phyloP scores from a whole-genome alignment of 768 basidiomycete species.

The Agaricus subrufescens region DNA sequence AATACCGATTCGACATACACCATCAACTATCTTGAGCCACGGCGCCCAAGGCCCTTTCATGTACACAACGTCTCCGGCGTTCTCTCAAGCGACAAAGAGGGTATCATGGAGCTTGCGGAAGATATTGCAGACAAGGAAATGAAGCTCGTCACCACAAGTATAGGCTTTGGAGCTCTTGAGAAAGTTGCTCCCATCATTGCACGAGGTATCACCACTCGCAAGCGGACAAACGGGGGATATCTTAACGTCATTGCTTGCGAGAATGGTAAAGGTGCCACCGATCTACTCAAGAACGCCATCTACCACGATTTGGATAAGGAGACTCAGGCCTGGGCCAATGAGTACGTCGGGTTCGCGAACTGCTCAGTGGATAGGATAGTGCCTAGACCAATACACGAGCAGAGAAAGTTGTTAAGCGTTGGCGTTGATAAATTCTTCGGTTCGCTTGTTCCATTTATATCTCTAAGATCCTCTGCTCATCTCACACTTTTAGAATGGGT shows the following conservation, averaged over 20 bases:
- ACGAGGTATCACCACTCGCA: slow-evolving; percentile 1
- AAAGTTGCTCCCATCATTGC: slow-evolving; percentile 9
- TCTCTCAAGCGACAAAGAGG: slow-evolving; percentile 4
- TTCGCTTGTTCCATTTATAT: background rate
- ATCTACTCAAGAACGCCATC: background rate
- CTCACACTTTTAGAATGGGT: background rate
- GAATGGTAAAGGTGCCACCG: slow-evolving; percentile 2
- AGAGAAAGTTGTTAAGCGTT: background rate
- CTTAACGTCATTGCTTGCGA: slow-evolving; percentile 9
- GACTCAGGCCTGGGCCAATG: slow-evolving; percentile 1
- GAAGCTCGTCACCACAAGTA: slow-evolving; percentile 8
- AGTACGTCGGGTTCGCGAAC: slow-evolving; percentile 6
- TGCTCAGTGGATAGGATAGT: slow-evolving; percentile 9
- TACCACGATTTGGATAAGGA: slow-evolving; percentile 5
- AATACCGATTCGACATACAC: slow-evolving; percentile 1
- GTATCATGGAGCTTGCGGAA: slow-evolving; percentile 4
- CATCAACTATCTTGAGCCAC: slow-evolving; percentile 6
- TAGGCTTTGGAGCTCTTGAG: slow-evolving; percentile 3
- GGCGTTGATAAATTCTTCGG: slow-evolving; percentile 9
- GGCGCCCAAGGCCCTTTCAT: slow-evolving; percentile 4
- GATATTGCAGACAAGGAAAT: slow-evolving; percentile 9
- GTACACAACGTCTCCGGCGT: slow-evolving; percentile 6
- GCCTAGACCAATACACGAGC: background rate
- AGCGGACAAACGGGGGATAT: background rate
- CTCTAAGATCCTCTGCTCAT: background rate